A percentile compares a stretch with the other conserved stretches of the same genome.
phyloP scores from a whole-genome alignment of 164 flowering plant species.

The Umbilicus rupestris region DNA sequence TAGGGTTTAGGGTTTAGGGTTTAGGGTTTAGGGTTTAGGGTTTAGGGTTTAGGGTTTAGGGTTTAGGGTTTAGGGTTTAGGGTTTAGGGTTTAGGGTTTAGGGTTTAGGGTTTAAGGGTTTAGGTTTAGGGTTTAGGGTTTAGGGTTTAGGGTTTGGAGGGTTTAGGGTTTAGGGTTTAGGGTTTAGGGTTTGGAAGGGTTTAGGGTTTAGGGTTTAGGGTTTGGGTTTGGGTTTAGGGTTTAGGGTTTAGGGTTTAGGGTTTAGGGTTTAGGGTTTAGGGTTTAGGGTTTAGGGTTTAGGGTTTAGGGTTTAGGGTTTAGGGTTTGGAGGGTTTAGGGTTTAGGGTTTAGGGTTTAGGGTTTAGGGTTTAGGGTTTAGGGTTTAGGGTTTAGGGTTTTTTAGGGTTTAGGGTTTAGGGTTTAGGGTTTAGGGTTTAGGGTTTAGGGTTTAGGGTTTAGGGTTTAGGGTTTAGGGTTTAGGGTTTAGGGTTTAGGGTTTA shows the following conservation, averaged over 20 bases:
- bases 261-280: neutral
- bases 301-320: slow-evolving; percentile 1
- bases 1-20: slow-evolving; percentile 8
- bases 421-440: neutral
- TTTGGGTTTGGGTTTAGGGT: neutral
- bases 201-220: neutral
- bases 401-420: slow-evolving; percentile 1
- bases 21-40: slow-evolving; percentile 6
- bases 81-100: slow-evolving; percentile 4
- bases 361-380: slow-evolving; percentile 9
- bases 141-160: neutral
- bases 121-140: neutral
- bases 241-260: neutral
- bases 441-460: slow-evolving; percentile 10
- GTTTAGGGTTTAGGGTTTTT: slow-evolving; percentile 8
- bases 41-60: slow-evolving; percentile 8
- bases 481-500: slow-evolving; percentile 17
- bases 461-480: slow-evolving; percentile 17
- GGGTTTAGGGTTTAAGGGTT: neutral
- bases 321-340: no score
- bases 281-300: neutral
- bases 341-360: neutral
- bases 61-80: slow-evolving; percentile 1
- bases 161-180: neutral
- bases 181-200: neutral